phyloP scores from a whole-genome alignment of 208 protist genomes.

The Lotmaria passim region DNA sequence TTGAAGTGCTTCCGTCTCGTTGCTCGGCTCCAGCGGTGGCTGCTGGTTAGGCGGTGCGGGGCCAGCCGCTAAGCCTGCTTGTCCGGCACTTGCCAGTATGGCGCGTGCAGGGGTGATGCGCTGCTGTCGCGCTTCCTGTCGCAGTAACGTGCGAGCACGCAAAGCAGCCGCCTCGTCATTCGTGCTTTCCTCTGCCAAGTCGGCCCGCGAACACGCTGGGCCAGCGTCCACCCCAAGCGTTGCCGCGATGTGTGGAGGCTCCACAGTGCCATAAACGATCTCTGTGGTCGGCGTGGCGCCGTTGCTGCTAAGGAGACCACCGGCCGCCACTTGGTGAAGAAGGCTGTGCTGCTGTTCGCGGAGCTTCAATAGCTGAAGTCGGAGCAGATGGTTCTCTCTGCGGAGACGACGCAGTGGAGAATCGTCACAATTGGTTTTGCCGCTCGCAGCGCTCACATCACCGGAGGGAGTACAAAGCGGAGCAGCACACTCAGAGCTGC shows the following conservation, averaged over 20 bases:
- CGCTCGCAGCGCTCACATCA: too few species aligned
- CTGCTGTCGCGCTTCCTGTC: conserved; percentile 48
- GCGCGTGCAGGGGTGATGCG: conserved; percentile 37
- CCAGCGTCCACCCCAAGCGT: background rate
- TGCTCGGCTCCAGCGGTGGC: too few species aligned
- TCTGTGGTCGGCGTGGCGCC: background rate
- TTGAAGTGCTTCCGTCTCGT: too few species aligned
- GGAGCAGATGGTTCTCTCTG: conserved; percentile 60
- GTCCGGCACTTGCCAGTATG: conserved; percentile 39
- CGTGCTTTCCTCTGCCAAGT: background rate
- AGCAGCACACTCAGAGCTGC: too few species aligned
- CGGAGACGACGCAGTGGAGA: conserved; percentile 32
- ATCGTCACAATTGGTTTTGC: too few species aligned
- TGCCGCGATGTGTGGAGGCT: background rate
- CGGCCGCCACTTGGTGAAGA: background rate
- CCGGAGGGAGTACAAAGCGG: too few species aligned
- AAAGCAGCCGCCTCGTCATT: conserved; percentile 29
- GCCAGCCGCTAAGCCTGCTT: conserved; percentile 27
- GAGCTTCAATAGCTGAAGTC: conserved; percentile 47
- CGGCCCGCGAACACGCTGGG: background rate
- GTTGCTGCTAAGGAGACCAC: background rate
- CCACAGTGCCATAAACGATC: background rate
- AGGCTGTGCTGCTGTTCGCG: conserved; percentile 37
- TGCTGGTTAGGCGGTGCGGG: conserved; percentile 8
- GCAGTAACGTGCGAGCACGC: conserved; percentile 51